Evolutionary conservation across 257 asterid genomes (phyloP), one percentile per base, ranked within the genome.

Genomic region (Solanum habrochaites): DNA sequence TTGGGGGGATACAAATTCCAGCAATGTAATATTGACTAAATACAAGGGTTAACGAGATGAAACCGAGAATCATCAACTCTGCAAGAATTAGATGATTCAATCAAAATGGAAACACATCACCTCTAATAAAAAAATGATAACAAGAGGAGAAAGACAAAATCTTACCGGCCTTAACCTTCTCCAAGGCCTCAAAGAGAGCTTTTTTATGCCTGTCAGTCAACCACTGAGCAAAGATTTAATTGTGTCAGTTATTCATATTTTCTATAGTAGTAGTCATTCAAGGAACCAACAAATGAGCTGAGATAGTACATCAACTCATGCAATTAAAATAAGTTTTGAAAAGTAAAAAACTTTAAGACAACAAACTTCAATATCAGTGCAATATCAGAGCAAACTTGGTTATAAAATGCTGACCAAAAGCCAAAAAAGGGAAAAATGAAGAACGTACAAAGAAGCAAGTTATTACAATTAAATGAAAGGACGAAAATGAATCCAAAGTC

Each of bases 11-110:
- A 91, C 99, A 97, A 74, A 97, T 97, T 15, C 89, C 84, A 78
- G 99, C 96, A 82, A 97, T 94, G 92, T 96, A 97, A 88, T 93
- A 94, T 87, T 97, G 99, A 89, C 94, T 74, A 92, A 97, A 97
- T 85, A 93, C 97, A 27, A 97, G 98, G 43, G 88, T 89, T 27
- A 97, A 92, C 0, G 99, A 97, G 91, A 97, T 97, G 90, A 97
- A 97, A 75, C 98, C 99, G 6, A 97, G 99, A 86, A 97, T 86
- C 99, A 97, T 97, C 97, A 97, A 90, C 93, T 97, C 99, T 97
- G 98, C 87, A 89, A 90, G 83, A 45, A 78, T 16, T 78, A 89
- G 87, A 86, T 80, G 23, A 87, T 23, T 47, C 78, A 71, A 83
- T 88, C 73, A 88, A 72, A 77, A 64, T 81, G 18, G 85, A 40